phyloP scores from a whole-genome alignment of 768 basidiomycete genomes.

The Amanita muscaria region DNA sequence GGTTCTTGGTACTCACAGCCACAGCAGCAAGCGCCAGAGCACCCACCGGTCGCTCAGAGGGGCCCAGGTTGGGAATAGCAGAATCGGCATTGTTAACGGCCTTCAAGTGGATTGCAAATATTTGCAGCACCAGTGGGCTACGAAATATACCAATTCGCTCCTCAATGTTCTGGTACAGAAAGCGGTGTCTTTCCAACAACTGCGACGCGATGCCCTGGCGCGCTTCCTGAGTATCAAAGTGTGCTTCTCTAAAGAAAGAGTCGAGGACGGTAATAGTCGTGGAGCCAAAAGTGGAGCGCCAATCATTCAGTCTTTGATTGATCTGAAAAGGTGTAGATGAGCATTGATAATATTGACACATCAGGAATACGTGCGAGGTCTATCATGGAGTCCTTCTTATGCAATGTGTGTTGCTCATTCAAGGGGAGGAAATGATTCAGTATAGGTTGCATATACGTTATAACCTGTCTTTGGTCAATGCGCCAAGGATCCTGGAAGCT shows the following conservation, averaged over 20 bases:
- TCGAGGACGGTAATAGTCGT: constrained; percentile 4
- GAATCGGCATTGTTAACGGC: neutral
- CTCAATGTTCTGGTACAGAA: too few relatives aligned
- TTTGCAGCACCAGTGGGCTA: neutral
- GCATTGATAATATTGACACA: neutral
- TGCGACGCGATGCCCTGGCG: neutral
- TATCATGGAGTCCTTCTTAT: constrained; percentile 2
- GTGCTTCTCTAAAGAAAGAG: neutral
- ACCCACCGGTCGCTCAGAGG: neutral
- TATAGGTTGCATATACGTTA: neutral
- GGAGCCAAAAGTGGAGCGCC: constrained; percentile 6
- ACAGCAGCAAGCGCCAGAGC: neutral
- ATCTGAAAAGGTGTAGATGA: too few relatives aligned
- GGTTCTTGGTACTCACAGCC: neutral
- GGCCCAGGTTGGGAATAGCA: neutral
- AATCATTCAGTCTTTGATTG: constrained; percentile 7
- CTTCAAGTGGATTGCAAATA: neutral
- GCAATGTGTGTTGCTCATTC: too few relatives aligned
- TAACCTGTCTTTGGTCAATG: neutral
- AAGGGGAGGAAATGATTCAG: neutral
- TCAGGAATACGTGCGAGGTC: neutral
- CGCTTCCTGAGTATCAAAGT: neutral
- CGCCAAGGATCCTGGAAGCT: constrained; percentile 5
- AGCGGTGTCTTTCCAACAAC: neutral
- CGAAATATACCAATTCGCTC: neutral